phyloP scores from a whole-genome alignment of 2,329 filamentous ascomycete genomes.

The Pseudogymnoascus verrucosus region DNA sequence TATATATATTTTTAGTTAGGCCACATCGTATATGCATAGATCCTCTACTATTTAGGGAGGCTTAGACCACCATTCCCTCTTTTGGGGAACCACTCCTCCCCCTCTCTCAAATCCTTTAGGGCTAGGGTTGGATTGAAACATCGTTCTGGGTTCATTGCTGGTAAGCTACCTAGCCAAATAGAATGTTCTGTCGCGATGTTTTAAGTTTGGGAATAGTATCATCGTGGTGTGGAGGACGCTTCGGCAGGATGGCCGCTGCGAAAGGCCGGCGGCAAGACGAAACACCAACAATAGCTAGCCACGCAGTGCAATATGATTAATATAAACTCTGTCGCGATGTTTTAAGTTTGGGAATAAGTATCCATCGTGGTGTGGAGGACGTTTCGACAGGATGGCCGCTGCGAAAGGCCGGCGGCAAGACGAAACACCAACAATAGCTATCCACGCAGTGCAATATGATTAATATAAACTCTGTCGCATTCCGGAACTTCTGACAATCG shows the following conservation, averaged over 20 bases:
- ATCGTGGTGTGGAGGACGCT: no score
- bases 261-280: not conserved
- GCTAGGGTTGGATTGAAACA: no score
- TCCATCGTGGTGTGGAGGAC: no score
- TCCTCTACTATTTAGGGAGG: no score
- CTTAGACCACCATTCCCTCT: no score
- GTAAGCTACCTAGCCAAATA: no score
- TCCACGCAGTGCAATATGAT: not conserved
- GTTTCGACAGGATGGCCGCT: no score
- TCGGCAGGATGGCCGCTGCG: not conserved
- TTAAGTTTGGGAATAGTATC: not conserved
- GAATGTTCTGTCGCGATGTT: not conserved
- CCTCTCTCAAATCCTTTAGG: no score
- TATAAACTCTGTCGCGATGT: not conserved
- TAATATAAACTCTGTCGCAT: not conserved
- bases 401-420: not conserved
- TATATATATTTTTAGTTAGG: no score
- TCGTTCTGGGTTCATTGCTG: no score
- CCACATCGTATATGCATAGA: no score
- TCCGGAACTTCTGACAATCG: not conserved
- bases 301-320: not conserved
- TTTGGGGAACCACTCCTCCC: no score
- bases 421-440: not conserved
- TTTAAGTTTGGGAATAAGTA: not conserved
- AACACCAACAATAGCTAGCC: not conserved